Percentiles rank a stretch among this genome's conserved stretches.
Evolutionary conservation across 768 basidiomycete species (phyloP).

Genomic region (Postia placenta): DNA sequence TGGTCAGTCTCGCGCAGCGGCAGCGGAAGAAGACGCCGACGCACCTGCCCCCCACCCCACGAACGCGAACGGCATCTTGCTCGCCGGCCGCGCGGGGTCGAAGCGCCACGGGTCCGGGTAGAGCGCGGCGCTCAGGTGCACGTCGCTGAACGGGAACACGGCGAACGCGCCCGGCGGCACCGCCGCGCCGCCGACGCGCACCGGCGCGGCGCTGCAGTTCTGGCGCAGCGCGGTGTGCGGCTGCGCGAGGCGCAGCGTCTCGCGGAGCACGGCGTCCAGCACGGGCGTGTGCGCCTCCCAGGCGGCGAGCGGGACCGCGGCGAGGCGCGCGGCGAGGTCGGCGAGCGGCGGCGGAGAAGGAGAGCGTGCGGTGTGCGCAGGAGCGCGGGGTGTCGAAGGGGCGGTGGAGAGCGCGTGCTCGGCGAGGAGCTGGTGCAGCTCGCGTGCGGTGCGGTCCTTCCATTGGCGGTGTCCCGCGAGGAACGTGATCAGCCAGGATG

Average conservation of each 20-base stretch:
- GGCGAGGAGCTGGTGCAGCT: conserved; percentile 52
- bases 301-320: conserved; percentile 55
- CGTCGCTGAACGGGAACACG: conserved; percentile 75
- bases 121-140: conserved; percentile 65
- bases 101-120: conserved; percentile 78
- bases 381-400: neutral
- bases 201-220: conserved; percentile 68
- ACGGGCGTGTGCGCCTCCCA: conserved; percentile 70
- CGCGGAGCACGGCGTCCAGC: conserved; percentile 66
- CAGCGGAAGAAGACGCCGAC: conserved; percentile 20
- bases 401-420: conserved; percentile 23
- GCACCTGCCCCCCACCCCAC: conserved; percentile 79
- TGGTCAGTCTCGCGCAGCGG: too few relatives aligned
- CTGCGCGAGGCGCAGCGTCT: conserved; percentile 74
- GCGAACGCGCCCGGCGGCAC: conserved; percentile 73
- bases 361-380: neutral
- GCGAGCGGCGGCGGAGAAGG: conserved; percentile 12
- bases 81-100: conserved; percentile 49
- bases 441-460: conserved; percentile 52
- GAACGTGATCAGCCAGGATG: conserved; percentile 72
- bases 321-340: conserved; percentile 42
- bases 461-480: conserved; percentile 64
- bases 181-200: conserved; percentile 60
- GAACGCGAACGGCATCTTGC: conserved; percentile 51
- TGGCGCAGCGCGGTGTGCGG: conserved; percentile 78